Percentiles rank a stretch among this genome's conserved stretches.
These are phyloP conservation scores for Halophytophthora polymorphica DNA, from an alignment of 352 stramenopile genomes.

Conservation along the genomic window DNA sequence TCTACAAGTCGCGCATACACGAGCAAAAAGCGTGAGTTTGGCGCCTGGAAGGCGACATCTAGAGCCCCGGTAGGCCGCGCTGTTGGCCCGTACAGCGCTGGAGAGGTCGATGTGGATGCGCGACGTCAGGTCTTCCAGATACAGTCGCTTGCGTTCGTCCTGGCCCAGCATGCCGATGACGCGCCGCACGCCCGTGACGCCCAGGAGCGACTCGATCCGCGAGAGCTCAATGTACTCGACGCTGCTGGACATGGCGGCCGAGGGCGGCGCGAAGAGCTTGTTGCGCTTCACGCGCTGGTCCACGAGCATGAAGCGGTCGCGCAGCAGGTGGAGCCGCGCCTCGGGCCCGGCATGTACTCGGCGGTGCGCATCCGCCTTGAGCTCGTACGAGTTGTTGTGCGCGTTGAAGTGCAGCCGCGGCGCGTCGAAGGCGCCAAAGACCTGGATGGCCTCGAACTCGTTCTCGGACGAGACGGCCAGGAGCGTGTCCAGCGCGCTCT, in stretches of 20 bases:
- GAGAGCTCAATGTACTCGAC: slow-evolving; percentile 84
- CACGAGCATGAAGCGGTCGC: slow-evolving; percentile 62
- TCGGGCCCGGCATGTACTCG: slow-evolving; percentile 57
- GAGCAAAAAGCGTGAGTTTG: not conserved
- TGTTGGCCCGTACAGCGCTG: slow-evolving; percentile 37
- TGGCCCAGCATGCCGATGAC: slow-evolving; percentile 86
- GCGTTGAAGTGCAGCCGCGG: slow-evolving; percentile 59
- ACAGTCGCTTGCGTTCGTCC: slow-evolving; percentile 76
- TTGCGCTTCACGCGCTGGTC: slow-evolving; percentile 79
- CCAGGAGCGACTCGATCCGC: slow-evolving; percentile 84
- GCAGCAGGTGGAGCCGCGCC: slow-evolving; percentile 60
- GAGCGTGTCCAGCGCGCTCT: slow-evolving; percentile 80
- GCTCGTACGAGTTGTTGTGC: slow-evolving; percentile 70
- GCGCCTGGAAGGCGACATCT: not conserved
- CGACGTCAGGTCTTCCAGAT: slow-evolving; percentile 80
- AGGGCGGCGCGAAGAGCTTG: slow-evolving; percentile 73
- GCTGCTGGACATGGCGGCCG: slow-evolving; percentile 47
- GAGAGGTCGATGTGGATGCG: slow-evolving; percentile 76
- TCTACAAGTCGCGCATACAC: slow-evolving; percentile 23
- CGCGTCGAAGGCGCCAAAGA: slow-evolving; percentile 80
- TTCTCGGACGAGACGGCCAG: slow-evolving; percentile 78
- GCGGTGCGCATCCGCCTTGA: slow-evolving; percentile 53
- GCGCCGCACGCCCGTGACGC: slow-evolving; percentile 65
- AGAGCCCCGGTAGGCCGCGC: not conserved
- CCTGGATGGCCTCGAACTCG: slow-evolving; percentile 77